Conservation (phyloP, 2,329 filamentous ascomycete genomes). For the Nothophoma quercina region DNA sequence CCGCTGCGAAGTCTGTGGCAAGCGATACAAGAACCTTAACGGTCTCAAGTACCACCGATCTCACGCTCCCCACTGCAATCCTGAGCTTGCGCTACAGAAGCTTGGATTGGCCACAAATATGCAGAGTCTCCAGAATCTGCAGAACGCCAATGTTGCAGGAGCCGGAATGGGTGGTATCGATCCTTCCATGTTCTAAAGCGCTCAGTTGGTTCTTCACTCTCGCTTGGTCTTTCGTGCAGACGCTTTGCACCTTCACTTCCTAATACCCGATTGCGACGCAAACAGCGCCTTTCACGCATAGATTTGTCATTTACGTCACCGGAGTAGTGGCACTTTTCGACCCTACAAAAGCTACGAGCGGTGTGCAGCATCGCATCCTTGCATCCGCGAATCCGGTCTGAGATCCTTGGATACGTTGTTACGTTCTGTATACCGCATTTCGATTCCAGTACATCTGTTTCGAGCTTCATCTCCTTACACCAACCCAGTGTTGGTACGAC, state of each 20-base stretch:
- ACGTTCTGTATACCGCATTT: slow-evolving; percentile 24
- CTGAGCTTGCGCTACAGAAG: slow-evolving; percentile 70
- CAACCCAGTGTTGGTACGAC: slow-evolving; percentile 36
- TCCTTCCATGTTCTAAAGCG: slow-evolving; percentile 56
- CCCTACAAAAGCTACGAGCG: slow-evolving; percentile 8
- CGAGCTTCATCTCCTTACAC: slow-evolving; percentile 37
- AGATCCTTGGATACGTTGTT: slow-evolving; percentile 32
- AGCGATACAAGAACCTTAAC: slow-evolving; percentile 99
- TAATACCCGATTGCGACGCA: slow-evolving; percentile 38
- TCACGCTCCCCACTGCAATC: slow-evolving; percentile 87
- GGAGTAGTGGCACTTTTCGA: slow-evolving; percentile 7
- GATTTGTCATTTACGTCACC: slow-evolving; percentile 21
- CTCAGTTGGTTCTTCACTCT: slow-evolving; percentile 2
- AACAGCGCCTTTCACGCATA: slow-evolving; percentile 32
- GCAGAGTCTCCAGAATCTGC: slow-evolving; percentile 51
- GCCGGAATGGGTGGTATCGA: slow-evolving; percentile 65
- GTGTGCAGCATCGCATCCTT: slow-evolving; percentile 4
- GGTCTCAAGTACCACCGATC: slow-evolving; percentile 87
- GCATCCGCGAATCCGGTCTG: slow-evolving; percentile 14
- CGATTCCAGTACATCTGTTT: slow-evolving; percentile 39
- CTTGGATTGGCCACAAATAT: slow-evolving; percentile 49
- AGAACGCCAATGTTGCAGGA: slow-evolving; percentile 58
- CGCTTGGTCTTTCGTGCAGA: slow-evolving; percentile 12
- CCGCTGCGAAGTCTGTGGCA: slow-evolving; percentile 94
- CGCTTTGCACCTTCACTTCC: slow-evolving; percentile 22